Evolutionary conservation across 495 filamentous ascomycete genomes (phyloP).

Genomic region (Neurospora sp.): DNA sequence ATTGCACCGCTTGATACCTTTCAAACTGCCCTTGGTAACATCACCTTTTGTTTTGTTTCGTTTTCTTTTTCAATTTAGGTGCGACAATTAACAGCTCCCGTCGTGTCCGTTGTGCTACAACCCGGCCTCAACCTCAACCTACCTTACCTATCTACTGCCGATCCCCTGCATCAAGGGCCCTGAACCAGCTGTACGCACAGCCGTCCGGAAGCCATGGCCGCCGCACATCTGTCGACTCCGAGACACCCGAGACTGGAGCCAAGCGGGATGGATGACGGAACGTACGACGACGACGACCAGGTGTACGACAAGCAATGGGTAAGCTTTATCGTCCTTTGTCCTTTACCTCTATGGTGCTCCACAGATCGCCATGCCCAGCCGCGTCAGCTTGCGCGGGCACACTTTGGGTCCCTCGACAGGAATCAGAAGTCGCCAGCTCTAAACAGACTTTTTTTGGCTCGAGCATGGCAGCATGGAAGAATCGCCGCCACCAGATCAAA

Average conservation of each 20-base stretch:
- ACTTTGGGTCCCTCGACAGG: background rate
- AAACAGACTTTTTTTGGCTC: background rate
- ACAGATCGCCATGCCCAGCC: background rate
- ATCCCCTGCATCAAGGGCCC: background rate
- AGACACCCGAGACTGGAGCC: background rate
- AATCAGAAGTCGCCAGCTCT: background rate
- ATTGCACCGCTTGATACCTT: background rate
- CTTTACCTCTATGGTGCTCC: background rate
- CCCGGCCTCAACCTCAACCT: background rate
- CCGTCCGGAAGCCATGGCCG: background rate
- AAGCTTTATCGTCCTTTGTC: constrained; percentile 1
- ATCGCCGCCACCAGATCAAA: background rate
- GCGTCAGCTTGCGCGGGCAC: background rate
- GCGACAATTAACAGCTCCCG: background rate
- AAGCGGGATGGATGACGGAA: background rate
- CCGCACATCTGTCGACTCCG: background rate
- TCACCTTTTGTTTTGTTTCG: background rate
- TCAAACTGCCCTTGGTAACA: background rate
- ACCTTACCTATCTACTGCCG: background rate
- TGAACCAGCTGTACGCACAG: background rate
- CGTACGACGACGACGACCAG: constrained; percentile 6
- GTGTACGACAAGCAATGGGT: constrained; percentile 20
- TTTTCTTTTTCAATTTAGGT: background rate
- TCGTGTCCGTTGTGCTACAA: background rate
- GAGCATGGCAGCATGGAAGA: background rate